Evolutionary conservation across 2,329 filamentous ascomycete species (phyloP), one percentile per base, ranked within the genome.

Genomic region (Pseudogymnoascus sp.): DNA sequence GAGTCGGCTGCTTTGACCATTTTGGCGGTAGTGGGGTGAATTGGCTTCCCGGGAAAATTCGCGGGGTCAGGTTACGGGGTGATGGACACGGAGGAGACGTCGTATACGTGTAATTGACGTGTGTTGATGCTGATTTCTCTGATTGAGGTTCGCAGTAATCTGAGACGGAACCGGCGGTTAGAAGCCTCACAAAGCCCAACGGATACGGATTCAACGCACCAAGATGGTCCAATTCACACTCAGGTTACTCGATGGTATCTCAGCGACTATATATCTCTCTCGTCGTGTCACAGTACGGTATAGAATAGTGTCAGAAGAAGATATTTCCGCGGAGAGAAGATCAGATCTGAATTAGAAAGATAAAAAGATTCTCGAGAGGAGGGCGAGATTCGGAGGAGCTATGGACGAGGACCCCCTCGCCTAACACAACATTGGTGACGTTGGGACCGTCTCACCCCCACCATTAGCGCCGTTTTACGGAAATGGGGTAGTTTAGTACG

Each of bases 1-100:
- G 96, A 88, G 67, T 91, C 89, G 75, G 87, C 92, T 70, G 93
- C 88, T 81, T 96, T 92, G 70, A 90, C 84, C 86, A 96, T 88
- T 69, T 70, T 80, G 74, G 64, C 33, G 44, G 61, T 62, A 19
- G 37, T 40, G 60, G 56, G 62, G 37, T 63, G 31, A 29, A 37
- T 62, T 63, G 46, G 35, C 7, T 29, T 60, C 6, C 21, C 26
- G 35, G 59, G 15, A 60, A 31, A 56, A 56, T 56, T 56, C 29
- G 50, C 13, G 17, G 6, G 13, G 29, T 13, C 7, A 15, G n/a
- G 29, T 33, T 56, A 56, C 29, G 33, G 17, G 10, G 50, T 1
- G 50, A 56, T 33, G 29, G 7, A 33, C 15, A 21, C n/a, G 29
- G 1, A 5, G 29, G n/a, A 56, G 50, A 33, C 11, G 29, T 13